phyloP scores from a whole-genome alignment of 2,329 filamentous ascomycete species.

The Clonostachys solani region DNA sequence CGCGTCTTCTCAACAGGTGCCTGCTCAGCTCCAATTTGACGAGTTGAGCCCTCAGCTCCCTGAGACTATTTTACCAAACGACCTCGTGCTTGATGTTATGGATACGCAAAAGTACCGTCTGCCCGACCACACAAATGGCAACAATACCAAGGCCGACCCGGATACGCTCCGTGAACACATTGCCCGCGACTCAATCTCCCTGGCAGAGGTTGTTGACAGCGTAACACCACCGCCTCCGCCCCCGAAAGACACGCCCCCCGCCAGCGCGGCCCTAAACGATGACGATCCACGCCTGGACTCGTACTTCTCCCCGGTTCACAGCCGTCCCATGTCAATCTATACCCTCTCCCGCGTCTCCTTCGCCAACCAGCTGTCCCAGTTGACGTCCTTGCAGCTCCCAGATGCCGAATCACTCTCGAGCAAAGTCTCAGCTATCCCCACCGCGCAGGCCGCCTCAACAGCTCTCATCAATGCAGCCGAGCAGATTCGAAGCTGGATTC shows the following conservation, averaged over 20 bases:
- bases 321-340: constrained; percentile 82
- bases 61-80: constrained; percentile 44
- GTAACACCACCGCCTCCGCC: constrained; percentile 1
- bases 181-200: constrained; percentile 37
- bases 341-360: constrained; percentile 91
- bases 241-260: constrained; percentile 14
- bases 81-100: constrained; percentile 64
- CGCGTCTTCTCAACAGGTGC: background rate
- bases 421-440: constrained; percentile 80
- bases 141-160: constrained; percentile 60
- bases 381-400: constrained; percentile 86
- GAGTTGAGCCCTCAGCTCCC: constrained; percentile 30
- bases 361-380: constrained; percentile 84
- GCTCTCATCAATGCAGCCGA: constrained; percentile 84
- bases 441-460: constrained; percentile 76
- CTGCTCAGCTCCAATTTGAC: background rate
- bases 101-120: constrained; percentile 72
- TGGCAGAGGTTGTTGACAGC: constrained; percentile 16
- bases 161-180: constrained; percentile 55
- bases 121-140: constrained; percentile 64
- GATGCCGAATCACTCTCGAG: constrained; percentile 79
- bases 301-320: constrained; percentile 65
- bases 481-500: constrained; percentile 91
- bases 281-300: constrained; percentile 47
- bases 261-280: constrained; percentile 26